These are phyloP conservation scores for Yarrowia sp. DNA, from an alignment of 805 yeast genomes.

Conservation along the genomic window DNA sequence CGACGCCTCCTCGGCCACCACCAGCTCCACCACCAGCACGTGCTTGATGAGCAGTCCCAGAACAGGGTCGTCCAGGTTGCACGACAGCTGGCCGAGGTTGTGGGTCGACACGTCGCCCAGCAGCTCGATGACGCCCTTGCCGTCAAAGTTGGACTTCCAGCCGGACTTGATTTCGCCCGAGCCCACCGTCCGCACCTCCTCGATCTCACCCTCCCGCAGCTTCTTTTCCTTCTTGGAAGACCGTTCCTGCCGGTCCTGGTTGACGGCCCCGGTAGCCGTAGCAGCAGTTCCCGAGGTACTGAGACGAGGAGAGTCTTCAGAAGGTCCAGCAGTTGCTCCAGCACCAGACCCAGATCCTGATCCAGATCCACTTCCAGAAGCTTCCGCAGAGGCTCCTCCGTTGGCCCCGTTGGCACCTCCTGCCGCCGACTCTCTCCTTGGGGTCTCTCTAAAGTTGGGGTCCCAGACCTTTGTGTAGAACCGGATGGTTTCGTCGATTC, in stretches of 20 bases:
- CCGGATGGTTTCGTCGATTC: constrained; percentile 81
- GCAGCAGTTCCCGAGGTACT: constrained; percentile 47
- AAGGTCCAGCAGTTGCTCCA: constrained; percentile 2
- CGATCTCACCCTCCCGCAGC: constrained; percentile 48
- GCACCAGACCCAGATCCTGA: too few relatives aligned
- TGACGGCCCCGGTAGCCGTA: constrained; percentile 17
- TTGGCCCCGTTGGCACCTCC: constrained; percentile 10
- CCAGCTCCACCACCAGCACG: constrained; percentile 79
- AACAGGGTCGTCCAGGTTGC: constrained; percentile 83
- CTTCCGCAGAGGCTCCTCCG: too few relatives aligned
- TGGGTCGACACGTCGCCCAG: constrained; percentile 48
- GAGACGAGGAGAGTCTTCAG: constrained; percentile 45
- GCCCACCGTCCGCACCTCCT: constrained; percentile 75
- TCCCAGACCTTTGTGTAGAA: constrained; percentile 55
- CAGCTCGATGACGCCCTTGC: constrained; percentile 79
- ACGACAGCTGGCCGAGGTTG: constrained; percentile 61
- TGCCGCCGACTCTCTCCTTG: constrained; percentile 39
- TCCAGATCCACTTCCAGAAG: too few relatives aligned
- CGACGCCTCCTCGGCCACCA: constrained; percentile 85
- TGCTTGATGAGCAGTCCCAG: constrained; percentile 81
- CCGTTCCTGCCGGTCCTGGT: constrained; percentile 18
- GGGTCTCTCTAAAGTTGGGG: constrained; percentile 38
- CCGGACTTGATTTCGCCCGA: constrained; percentile 87
- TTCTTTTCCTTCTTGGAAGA: constrained; percentile 36
- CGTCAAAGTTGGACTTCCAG: constrained; percentile 92